Evolutionary conservation across 1,284 basidiomycete species (phyloP), one percentile per base, ranked within the genome.

Genomic region (Malassezia arunalokei): DNA sequence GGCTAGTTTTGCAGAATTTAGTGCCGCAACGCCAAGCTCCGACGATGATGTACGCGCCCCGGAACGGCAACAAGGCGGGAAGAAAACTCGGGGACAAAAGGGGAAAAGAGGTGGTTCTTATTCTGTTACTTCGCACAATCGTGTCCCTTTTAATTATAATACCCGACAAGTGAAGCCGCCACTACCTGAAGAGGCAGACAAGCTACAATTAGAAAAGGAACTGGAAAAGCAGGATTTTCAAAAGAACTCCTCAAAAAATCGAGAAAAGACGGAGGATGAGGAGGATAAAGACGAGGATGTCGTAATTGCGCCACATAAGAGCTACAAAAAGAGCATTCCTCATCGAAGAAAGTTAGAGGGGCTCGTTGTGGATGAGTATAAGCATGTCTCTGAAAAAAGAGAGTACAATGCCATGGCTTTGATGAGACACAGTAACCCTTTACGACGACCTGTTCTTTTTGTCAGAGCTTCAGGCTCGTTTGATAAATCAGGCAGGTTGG

Each of bases 221-320:
- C 38, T n/a, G 37, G 24, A 1, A 30, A n/a, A 35, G 15, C 15
- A 35, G 11, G 33, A 35, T 3, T 35, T 35, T 5, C 15, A 5
- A 20, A 51, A 68, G 28, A 6, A 15, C 6, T 9, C 20, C 7
- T 15, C 39, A 40, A 49, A 57, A 12, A 59, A 58, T 7, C 40
- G 45, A 5, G 45, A 28, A 3, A 56, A 38, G 5, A 33, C 54
- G 14, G 46, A 58, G 24, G 51, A 51, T 17, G 58, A 47, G 14
- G 49, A 52, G 8, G 40, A 56, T 5, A 40, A 32, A 9, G 40
- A 53, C 8, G 51, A 48, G 8, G 49, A 59, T 14, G 40, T 48
- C 7, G 32, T 45, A 17, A 57, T 55, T 28, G 43, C 33, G 42
- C 51, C 47, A 7, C 54, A 56, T 35, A 41, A 46, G 29, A 59